phyloP scores from a whole-genome alignment of 371 early-diverging fungal species.

The Dipsacomyces acuminosporus region DNA sequence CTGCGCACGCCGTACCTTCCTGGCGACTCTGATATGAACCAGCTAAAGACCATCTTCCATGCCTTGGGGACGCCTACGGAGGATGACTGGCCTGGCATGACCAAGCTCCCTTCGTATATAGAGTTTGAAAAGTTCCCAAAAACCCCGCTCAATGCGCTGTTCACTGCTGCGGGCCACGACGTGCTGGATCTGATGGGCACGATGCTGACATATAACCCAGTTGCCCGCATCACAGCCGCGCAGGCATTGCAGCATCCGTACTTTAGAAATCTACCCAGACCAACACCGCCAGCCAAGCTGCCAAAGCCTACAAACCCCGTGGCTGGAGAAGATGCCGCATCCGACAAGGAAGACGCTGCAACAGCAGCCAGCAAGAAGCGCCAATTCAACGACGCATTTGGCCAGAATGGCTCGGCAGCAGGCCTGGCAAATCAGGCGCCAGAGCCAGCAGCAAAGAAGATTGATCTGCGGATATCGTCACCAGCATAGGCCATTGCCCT shows the following conservation, averaged over 20 bases:
- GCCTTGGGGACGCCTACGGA: conserved; percentile 98
- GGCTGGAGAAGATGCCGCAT: conserved; percentile 3
- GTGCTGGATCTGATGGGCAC: conserved; percentile 87
- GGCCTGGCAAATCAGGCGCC: conserved; percentile 2
- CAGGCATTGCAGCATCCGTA: conserved; percentile 88
- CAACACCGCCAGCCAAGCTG: conserved; percentile 78
- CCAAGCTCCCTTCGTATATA: conserved; percentile 67
- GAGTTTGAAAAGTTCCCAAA: conserved; percentile 62
- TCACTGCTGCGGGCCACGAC: conserved; percentile 91
- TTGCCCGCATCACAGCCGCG: conserved; percentile 76
- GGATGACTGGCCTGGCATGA: conserved; percentile 92
- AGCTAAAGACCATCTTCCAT: conserved; percentile 89
- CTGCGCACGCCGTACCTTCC: conserved; percentile 94
- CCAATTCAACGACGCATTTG: conserved; percentile 2
- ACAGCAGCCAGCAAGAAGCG: conserved; percentile 11
- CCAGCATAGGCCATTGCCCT: conserved; percentile 15
- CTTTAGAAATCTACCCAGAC: conserved; percentile 81
- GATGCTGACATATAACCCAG: conserved; percentile 92
- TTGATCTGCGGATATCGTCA: conserved; percentile 35
- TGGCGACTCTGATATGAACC: conserved; percentile 91
- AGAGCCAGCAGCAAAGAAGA: conserved; percentile 11
- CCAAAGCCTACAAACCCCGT: conserved; percentile 53
- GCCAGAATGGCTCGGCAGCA: conserved; percentile 1
- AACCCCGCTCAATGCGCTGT: conserved; percentile 71
- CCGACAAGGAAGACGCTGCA: not conserved